phyloP scores from a whole-genome alignment of 257 asterid genomes.

The Lantana camara region DNA sequence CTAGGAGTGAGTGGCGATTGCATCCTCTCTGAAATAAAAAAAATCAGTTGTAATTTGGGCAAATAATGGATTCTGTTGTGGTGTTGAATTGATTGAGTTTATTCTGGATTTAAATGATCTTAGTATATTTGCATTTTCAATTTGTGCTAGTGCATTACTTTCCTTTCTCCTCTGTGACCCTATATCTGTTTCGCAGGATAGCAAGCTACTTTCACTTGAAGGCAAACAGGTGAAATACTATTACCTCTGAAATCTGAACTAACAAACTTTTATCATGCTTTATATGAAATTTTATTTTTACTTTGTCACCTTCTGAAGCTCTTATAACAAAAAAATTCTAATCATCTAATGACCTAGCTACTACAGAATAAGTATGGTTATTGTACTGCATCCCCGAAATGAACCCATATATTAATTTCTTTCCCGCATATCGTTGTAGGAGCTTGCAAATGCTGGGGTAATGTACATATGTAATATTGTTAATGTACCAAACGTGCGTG shows the following conservation, averaged over 20 bases:
- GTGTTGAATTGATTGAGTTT: too few relatives aligned
- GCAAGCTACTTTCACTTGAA: too few relatives aligned
- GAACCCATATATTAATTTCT: conserved; percentile 10
- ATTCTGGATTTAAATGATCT: neutral
- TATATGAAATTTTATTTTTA: neutral
- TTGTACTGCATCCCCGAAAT: neutral
- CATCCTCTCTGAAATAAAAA: too few relatives aligned
- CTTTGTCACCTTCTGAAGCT: conserved; percentile 8
- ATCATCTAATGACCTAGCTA: conserved; percentile 5
- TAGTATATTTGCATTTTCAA: conserved; percentile 1
- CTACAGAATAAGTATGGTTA: neutral
- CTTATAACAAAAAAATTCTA: neutral
- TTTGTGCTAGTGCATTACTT: neutral
- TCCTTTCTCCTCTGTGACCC: neutral
- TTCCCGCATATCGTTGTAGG: conserved; percentile 42
- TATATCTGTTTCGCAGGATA: conserved; percentile 58
- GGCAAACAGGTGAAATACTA: conserved; percentile 65
- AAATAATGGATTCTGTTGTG: too few relatives aligned
- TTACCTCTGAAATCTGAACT: conserved; percentile 3
- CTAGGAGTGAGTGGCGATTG: too few relatives aligned
- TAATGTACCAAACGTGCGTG: conserved; percentile 51
- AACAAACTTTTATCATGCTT: neutral
- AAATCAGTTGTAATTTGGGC: too few relatives aligned
- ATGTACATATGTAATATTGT: conserved; percentile 63
- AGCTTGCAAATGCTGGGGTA: conserved; percentile 74